Percentiles rank a stretch among this genome's conserved stretches.
These are phyloP conservation scores for Dittrichia graveolens DNA, from an alignment of 129 eudicot genomes.

Conservation along the genomic window DNA sequence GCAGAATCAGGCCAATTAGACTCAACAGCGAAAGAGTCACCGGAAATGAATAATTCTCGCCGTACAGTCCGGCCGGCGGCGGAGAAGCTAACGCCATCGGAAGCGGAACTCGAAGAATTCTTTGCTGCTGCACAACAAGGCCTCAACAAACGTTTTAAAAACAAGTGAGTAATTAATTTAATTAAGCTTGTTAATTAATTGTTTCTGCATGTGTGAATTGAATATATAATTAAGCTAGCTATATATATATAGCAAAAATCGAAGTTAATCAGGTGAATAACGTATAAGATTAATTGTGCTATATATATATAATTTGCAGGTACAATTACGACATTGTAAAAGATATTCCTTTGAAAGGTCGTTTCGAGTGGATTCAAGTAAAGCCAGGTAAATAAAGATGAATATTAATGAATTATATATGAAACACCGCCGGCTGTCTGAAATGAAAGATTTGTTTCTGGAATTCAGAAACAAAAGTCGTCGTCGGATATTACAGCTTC, in stretches of 20 bases:
- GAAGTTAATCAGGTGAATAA: too few relatives aligned
- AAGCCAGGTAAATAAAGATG: slow-evolving; percentile 39
- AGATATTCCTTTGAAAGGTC: slow-evolving; percentile 76
- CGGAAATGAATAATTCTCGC: slow-evolving; percentile 30
- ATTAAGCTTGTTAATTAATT: neutral
- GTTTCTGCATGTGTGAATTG: neutral
- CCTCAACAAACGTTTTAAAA: slow-evolving; percentile 50
- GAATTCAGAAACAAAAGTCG: neutral
- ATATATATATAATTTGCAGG: slow-evolving; percentile 34
- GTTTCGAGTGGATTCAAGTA: slow-evolving; percentile 69
- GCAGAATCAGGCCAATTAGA: slow-evolving; percentile 48
- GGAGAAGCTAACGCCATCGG: slow-evolving; percentile 60
- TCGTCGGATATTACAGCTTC: neutral
- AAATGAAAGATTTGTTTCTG: slow-evolving; percentile 10
- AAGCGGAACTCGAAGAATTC: slow-evolving; percentile 72
- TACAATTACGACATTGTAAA: slow-evolving; percentile 77
- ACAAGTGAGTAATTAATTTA: slow-evolving; percentile 47
- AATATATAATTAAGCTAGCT: too few relatives aligned
- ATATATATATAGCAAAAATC: too few relatives aligned
- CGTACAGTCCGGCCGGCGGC: slow-evolving; percentile 37
- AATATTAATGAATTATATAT: neutral
- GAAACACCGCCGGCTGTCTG: neutral
- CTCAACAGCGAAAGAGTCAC: slow-evolving; percentile 36
- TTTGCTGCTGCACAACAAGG: slow-evolving; percentile 61
- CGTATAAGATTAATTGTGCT: too few relatives aligned